Evolutionary conservation across 805 yeast genomes (phyloP).

Genomic region (Brettanomyces bruxellensis): DNA sequence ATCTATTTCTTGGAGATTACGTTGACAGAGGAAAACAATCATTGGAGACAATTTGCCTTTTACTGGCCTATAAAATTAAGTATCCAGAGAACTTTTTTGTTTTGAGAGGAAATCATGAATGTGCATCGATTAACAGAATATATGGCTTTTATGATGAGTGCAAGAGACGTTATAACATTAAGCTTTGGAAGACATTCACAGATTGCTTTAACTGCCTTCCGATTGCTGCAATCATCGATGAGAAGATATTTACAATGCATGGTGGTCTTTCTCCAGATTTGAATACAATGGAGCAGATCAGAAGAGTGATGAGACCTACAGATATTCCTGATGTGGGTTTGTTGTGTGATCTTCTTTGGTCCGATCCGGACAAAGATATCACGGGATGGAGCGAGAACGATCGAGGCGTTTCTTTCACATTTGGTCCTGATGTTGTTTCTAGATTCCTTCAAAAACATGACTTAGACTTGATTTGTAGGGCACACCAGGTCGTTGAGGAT

Average conservation of each 20-base stretch:
- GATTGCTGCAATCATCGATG: constrained; percentile 96
- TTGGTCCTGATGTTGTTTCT: constrained; percentile 98
- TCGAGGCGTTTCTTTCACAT: constrained; percentile 98
- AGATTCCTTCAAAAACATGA: constrained; percentile 95
- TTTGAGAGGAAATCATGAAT: constrained; percentile 96
- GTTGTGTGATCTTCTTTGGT: constrained; percentile 93
- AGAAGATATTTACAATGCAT: constrained; percentile 97
- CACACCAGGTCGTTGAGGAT: constrained; percentile 98
- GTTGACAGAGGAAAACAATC: constrained; percentile 99
- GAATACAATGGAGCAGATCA: constrained; percentile 96
- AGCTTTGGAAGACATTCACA: constrained; percentile 97
- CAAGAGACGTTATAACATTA: constrained; percentile 95
- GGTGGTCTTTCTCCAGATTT: constrained; percentile 97
- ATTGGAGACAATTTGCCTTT: constrained; percentile 86
- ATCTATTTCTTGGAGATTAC: constrained; percentile 91
- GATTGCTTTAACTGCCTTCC: constrained; percentile 98
- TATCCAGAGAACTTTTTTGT: constrained; percentile 97
- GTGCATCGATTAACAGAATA: constrained; percentile 95
- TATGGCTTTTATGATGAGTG: constrained; percentile 99
- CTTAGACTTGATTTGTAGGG: constrained; percentile 96
- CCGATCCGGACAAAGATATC: constrained; percentile 97
- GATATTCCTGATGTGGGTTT: constrained; percentile 98
- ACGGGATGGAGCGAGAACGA: constrained; percentile 99
- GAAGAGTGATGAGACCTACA: constrained; percentile 98
- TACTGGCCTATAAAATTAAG: constrained; percentile 93